These are phyloP conservation scores for Trichophaea hybrida DNA, from an alignment of 2,329 filamentous ascomycete species.

Conservation along the genomic window DNA sequence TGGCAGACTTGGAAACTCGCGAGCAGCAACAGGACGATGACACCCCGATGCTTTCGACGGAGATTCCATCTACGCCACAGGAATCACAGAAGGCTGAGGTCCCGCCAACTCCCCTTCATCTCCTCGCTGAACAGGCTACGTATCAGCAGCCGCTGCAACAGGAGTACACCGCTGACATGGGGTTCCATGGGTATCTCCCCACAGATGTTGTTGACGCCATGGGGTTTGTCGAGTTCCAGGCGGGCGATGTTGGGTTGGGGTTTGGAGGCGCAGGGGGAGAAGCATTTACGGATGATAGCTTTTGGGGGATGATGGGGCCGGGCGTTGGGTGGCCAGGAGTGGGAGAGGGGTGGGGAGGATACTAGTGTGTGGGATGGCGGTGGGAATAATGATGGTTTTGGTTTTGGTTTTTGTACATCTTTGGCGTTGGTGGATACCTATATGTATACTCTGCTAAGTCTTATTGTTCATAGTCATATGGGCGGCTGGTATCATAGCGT, in stretches of 20 bases:
- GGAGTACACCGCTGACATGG: not conserved
- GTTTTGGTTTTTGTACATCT: too few relatives aligned
- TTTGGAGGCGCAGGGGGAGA: slow-evolving; percentile 9
- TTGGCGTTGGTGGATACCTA: too few relatives aligned
- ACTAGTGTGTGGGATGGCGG: not conserved
- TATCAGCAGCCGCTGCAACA: not conserved
- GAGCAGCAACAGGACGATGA: not conserved
- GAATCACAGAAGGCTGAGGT: not conserved
- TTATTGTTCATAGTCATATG: too few relatives aligned
- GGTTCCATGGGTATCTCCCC: too few relatives aligned
- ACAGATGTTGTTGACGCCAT: not conserved
- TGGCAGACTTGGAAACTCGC: slow-evolving; percentile 11
- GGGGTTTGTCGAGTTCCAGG: slow-evolving; percentile 4
- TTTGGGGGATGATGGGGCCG: slow-evolving; percentile 15
- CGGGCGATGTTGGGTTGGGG: not conserved
- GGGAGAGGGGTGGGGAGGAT: not conserved
- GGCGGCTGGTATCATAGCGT: too few relatives aligned
- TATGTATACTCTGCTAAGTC: too few relatives aligned
- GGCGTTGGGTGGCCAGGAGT: not conserved
- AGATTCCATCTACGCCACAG: not conserved
- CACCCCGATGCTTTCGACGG: too few relatives aligned
- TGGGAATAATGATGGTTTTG: not conserved
- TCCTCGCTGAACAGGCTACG: slow-evolving; percentile 8
- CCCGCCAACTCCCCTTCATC: slow-evolving; percentile 11
- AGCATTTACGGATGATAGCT: slow-evolving; percentile 16